Percentiles rank a stretch among this genome's conserved stretches.
Conservation (phyloP, 495 filamentous ascomycete genomes). For the Xylaria flabelliformis region DNA sequence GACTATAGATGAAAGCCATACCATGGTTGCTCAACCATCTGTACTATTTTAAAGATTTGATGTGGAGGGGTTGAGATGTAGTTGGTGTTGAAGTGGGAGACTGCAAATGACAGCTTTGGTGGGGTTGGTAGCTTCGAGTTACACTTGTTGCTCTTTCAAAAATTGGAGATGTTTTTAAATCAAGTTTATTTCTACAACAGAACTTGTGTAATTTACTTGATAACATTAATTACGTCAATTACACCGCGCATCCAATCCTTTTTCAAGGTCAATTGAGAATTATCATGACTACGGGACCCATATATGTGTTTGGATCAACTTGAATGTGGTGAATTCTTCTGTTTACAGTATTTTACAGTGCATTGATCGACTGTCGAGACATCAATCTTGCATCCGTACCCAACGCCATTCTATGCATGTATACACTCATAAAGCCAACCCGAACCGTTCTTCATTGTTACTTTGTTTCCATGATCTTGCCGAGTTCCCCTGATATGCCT, state of each 20-base stretch:
- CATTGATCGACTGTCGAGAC: background rate
- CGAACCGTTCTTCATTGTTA: conserved; percentile 17
- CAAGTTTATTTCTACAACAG: conserved; percentile 1
- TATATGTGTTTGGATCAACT: background rate
- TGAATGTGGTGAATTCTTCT: background rate
- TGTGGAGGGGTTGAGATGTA: background rate
- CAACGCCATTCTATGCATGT: conserved; percentile 25
- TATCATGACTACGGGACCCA: background rate
- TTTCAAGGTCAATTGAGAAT: background rate
- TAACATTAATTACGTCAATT: background rate
- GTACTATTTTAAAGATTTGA: conserved; percentile 1
- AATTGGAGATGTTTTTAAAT: conserved; percentile 12
- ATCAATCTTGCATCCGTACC: conserved; percentile 11
- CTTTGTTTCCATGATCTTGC: conserved; percentile 14
- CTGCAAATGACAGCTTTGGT: conserved; percentile 30
- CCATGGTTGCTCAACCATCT: conserved; percentile 50
- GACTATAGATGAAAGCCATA: conserved; percentile 30
- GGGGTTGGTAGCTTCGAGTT: conserved; percentile 29
- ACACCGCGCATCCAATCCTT: background rate
- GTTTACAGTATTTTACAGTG: conserved; percentile 25
- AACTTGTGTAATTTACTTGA: background rate
- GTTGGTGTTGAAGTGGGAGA: conserved; percentile 15
- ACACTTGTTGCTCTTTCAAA: conserved; percentile 8
- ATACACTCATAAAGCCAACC: conserved; percentile 6
- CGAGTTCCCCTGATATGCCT: conserved; percentile 23